These are phyloP conservation scores for Kokia cookei DNA, from an alignment of 441 rosid species.

Conservation along the genomic window DNA sequence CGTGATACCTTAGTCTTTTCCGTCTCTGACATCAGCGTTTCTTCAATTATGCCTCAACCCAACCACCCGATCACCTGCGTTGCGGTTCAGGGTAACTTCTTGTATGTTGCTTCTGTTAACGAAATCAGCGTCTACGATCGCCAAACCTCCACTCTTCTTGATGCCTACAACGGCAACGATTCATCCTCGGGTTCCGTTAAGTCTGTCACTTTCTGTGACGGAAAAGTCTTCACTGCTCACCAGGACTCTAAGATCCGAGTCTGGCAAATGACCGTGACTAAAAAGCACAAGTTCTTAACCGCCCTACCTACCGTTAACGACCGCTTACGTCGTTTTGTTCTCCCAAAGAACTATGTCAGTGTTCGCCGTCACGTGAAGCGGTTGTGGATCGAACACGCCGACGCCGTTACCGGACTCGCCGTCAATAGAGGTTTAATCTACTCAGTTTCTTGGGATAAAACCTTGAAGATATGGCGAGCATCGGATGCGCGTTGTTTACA, in stretches of 20 bases:
- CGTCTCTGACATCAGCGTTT: slow-evolving; percentile 31
- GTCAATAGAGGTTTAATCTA: slow-evolving; percentile 52
- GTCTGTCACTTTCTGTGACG: slow-evolving; percentile 46
- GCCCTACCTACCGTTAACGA: slow-evolving; percentile 81
- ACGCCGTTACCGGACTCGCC: slow-evolving; percentile 77
- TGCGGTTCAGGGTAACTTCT: slow-evolving; percentile 41
- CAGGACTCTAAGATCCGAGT: slow-evolving; percentile 84
- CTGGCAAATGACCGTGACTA: slow-evolving; percentile 48
- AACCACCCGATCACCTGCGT: slow-evolving; percentile 59
- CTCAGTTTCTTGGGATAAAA: slow-evolving; percentile 88
- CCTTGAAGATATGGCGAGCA: slow-evolving; percentile 71
- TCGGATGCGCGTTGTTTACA: slow-evolving; percentile 68
- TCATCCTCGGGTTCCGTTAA: slow-evolving; percentile 71
- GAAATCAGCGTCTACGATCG: slow-evolving; percentile 62
- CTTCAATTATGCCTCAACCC: slow-evolving; percentile 29
- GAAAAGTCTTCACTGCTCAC: slow-evolving; percentile 69
- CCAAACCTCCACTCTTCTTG: slow-evolving; percentile 27
- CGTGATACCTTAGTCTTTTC: slow-evolving; percentile 28
- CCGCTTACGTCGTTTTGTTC: slow-evolving; percentile 57
- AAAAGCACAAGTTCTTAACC: slow-evolving; percentile 41
- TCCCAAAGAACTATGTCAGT: slow-evolving; percentile 76
- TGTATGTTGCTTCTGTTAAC: slow-evolving; percentile 65
- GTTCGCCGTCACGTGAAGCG: slow-evolving; percentile 66
- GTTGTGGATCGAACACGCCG: slow-evolving; percentile 89
- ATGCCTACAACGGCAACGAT: slow-evolving; percentile 37